phyloP scores from a whole-genome alignment of 441 rosid genomes.

The Pelargonium australe region DNA sequence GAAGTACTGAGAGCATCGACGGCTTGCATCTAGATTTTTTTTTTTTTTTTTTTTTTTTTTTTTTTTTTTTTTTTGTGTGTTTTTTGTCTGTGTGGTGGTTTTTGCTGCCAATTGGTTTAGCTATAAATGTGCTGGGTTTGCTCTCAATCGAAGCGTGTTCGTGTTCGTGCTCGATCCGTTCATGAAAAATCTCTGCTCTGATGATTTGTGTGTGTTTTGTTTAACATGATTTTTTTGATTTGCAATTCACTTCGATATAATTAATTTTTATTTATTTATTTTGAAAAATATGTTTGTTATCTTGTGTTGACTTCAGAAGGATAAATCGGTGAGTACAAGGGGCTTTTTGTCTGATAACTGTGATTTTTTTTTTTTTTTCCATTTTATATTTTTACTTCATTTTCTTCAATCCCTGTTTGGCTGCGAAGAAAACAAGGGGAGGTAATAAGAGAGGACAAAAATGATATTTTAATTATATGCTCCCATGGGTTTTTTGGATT shows the following conservation, averaged over 20 bases:
- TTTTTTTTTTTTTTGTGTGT: too few relatives aligned
- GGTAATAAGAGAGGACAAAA: not conserved
- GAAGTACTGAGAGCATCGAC: not conserved
- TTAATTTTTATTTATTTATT: not conserved
- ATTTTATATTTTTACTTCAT: not conserved
- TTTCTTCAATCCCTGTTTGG: constrained; percentile 5
- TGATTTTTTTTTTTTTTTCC: not conserved
- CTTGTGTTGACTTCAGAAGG: constrained; percentile 3
- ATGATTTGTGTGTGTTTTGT: not conserved
- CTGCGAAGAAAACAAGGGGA: constrained; percentile 3
- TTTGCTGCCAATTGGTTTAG: not conserved
- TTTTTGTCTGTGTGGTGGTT: constrained; percentile 15
- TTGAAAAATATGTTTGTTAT: not conserved
- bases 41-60: not conserved
- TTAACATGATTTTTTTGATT: not conserved
- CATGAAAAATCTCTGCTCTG: not conserved
- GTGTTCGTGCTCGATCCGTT: not conserved
- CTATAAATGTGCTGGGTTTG: constrained; percentile 19
- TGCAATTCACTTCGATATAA: not conserved
- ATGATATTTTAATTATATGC: not conserved
- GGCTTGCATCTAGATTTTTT: not conserved
- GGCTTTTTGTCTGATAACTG: not conserved
- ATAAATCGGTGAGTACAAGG: not conserved
- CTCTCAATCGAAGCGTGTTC: constrained; percentile 22
- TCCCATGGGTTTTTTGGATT: not conserved